These are phyloP conservation scores for Cercospora berteroae DNA, from an alignment of 2,329 filamentous ascomycete genomes.

Conservation along the genomic window DNA sequence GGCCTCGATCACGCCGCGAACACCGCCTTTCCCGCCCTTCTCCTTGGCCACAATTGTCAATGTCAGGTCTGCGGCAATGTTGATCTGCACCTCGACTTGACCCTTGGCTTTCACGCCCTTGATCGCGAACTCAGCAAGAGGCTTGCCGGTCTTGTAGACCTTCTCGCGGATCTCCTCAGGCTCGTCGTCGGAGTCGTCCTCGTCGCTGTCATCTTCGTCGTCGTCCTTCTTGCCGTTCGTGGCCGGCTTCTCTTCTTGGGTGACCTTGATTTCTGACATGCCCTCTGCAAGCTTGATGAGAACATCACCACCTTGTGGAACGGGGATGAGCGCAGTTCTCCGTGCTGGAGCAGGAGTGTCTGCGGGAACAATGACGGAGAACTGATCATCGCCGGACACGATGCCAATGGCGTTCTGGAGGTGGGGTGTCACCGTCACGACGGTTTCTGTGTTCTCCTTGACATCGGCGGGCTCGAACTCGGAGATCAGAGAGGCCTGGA, in stretches of 20 bases:
- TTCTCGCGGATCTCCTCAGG: conserved; percentile 85
- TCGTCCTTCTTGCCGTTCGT: conserved; percentile 57
- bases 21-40: conserved; percentile 81
- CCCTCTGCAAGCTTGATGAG: conserved; percentile 87
- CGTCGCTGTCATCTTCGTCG: conserved; percentile 61
- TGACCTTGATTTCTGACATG: conserved; percentile 86
- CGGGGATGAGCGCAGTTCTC: conserved; percentile 74
- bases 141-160: conserved; percentile 82
- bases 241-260: conserved; percentile 72
- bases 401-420: conserved; percentile 86
- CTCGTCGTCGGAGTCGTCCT: conserved; percentile 66
- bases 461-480: conserved; percentile 94
- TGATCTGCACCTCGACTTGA: conserved; percentile 93
- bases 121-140: conserved; percentile 82
- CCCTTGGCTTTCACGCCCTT: conserved; percentile 79
- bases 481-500: conserved; percentile 90
- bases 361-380: conserved; percentile 75
- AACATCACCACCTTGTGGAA: conserved; percentile 79
- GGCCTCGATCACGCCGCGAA: conserved; percentile 60
- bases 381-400: conserved; percentile 67
- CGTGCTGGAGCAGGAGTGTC: conserved; percentile 90
- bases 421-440: conserved; percentile 91
- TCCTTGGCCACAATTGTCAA: conserved; percentile 80
- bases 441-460: conserved; percentile 91
- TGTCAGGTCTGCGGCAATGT: conserved; percentile 74